A percentile compares a stretch with the other conserved stretches of the same genome.
phyloP scores from a whole-genome alignment of 257 asterid genomes.

The Parsonsia alboflavescens region DNA sequence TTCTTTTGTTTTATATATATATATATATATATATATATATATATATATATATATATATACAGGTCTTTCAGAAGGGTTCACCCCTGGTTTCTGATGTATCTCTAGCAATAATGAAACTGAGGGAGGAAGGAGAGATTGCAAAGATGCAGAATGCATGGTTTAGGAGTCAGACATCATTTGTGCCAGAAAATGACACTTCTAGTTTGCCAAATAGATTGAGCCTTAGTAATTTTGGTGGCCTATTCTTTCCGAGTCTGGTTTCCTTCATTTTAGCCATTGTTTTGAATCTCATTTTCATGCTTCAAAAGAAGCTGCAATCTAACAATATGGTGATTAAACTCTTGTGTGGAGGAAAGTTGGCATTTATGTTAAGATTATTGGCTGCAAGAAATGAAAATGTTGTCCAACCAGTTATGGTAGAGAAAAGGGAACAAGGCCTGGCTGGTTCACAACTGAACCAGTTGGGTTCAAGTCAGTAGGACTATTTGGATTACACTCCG shows the following conservation, averaged over 20 bases:
- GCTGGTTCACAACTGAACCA: too few relatives aligned
- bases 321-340: neutral
- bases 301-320: neutral
- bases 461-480: too few relatives aligned
- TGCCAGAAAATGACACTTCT: neutral
- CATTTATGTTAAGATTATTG: neutral
- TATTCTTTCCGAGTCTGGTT: conserved; percentile 15
- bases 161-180: neutral
- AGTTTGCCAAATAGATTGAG: neutral
- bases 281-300: neutral
- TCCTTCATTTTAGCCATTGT: conserved; percentile 6
- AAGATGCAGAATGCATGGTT: conserved; percentile 20
- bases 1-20: neutral
- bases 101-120: conserved; percentile 16
- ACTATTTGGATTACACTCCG: too few relatives aligned
- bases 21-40: too few relatives aligned
- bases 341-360: neutral
- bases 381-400: neutral
- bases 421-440: too few relatives aligned
- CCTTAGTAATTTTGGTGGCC: conserved; percentile 12
- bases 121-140: conserved; percentile 24
- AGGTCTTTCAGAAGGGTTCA: conserved; percentile 23
- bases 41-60: neutral
- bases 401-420: neutral
- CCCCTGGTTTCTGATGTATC: conserved; percentile 19